Evolutionary conservation across 1,284 basidiomycete genomes (phyloP), one percentile per base, ranked within the genome.

Genomic region (Baeospora myosura): DNA sequence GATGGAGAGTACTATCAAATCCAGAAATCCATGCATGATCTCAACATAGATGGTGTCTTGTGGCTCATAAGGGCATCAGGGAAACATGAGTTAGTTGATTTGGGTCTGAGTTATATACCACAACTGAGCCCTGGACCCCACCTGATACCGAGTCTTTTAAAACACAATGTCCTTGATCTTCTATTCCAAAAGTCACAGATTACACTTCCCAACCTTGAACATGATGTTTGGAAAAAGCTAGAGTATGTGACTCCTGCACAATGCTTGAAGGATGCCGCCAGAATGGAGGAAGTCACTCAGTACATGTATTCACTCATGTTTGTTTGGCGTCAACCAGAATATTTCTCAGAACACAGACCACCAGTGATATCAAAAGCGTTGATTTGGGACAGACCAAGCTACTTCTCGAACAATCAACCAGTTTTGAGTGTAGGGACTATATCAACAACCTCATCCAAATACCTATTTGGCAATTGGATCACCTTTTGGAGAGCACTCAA

Each of bases 301-400:
- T 40, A 40, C 24, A 8, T 40, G 16, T 20, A 38, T 4, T 40
- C 38, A 3, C n/a, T 40, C 24, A 40, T 40, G 38, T 40, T 25
- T 16, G 16, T 40, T 12, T 40, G 38, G 38, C 38, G 30, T 26
- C 38, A 40, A 17, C 24, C 4, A 2, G 38, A 40, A 23, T 40
- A 34, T 34, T 29, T 12, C 18, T 29, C 12, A 22, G 12, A 2
- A 3, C 12, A 21, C 12, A 17, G 18, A 3, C 36, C 36, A 8
- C 18, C 23, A 14, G 18, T 20, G n/a, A 24, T 38, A 12, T 38
- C 36, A 2, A 22, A 12, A 10, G 21, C 36, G 18, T 38, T 38
- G 36, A 22, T 38, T 12, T 38, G 18, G 36, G 2, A 23, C 4
- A 2, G n/a, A n/a, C 20, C 36, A 3, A 24, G 12, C 10, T 21